phyloP scores from a whole-genome alignment of 176 grass and related monocot species.

The Triticum monococcum region DNA sequence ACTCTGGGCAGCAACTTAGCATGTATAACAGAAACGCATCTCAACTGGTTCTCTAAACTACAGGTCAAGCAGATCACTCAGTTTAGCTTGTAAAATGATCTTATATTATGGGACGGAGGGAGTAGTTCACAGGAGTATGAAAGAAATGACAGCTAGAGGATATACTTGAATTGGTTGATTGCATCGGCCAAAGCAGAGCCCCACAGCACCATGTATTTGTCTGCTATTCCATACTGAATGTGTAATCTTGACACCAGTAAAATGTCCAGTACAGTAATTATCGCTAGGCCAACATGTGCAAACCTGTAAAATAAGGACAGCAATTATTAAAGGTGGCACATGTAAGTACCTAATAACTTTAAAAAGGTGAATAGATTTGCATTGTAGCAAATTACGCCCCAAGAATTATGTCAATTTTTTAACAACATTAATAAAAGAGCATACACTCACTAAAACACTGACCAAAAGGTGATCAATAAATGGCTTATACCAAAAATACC shows the following conservation, averaged over 20 bases:
- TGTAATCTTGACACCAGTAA: constrained; percentile 57
- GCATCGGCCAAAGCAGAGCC: constrained; percentile 66
- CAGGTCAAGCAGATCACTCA: too few species aligned
- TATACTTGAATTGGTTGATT: constrained; percentile 83
- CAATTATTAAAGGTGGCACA: constrained; percentile 21
- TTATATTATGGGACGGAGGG: too few species aligned
- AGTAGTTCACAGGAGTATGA: not conserved
- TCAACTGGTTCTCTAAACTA: too few species aligned
- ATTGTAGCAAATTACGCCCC: not conserved
- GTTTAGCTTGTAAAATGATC: too few species aligned
- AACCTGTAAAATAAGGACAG: constrained; percentile 51
- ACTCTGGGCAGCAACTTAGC: too few species aligned
- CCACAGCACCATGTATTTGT: constrained; percentile 73
- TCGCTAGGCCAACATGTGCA: constrained; percentile 65
- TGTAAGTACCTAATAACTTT: constrained; percentile 9
- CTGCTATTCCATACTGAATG: constrained; percentile 54
- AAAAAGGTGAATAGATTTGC: not conserved
- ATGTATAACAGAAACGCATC: too few species aligned
- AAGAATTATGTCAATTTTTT: not conserved
- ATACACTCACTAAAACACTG: not conserved
- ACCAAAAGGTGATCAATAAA: not conserved
- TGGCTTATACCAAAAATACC: not conserved
- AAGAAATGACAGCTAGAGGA: constrained; percentile 27
- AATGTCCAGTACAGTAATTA: constrained; percentile 57
- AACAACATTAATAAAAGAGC: not conserved